Conservation (phyloP, 148 eudicot species). For the Agrostemma githago region DNA sequence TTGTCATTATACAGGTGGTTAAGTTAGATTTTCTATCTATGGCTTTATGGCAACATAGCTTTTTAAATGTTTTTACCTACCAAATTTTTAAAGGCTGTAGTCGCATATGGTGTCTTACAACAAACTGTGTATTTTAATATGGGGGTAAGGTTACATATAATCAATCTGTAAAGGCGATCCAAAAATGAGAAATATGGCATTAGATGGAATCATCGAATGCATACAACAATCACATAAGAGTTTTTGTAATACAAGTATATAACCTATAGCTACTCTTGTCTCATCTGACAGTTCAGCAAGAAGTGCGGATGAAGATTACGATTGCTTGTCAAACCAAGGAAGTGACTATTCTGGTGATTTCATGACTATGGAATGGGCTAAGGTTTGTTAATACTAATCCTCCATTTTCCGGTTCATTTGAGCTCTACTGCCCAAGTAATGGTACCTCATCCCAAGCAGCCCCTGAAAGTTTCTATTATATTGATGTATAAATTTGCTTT, state of each 20-base stretch:
- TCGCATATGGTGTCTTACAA: not conserved
- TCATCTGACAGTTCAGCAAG: constrained; percentile 74
- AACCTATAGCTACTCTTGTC: constrained; percentile 21
- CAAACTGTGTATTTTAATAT: not conserved
- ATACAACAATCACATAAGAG: not conserved
- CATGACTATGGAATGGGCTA: constrained; percentile 77
- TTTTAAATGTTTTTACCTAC: not conserved
- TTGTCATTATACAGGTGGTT: constrained; percentile 66
- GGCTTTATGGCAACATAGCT: not conserved
- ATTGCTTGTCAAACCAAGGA: constrained; percentile 39
- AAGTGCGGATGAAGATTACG: constrained; percentile 68
- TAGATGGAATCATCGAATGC: not conserved
- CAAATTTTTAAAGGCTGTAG: not conserved
- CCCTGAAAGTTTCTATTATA: constrained; percentile 6
- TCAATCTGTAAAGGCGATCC: no score
- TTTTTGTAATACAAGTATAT: not conserved
- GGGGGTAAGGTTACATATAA: not conserved
- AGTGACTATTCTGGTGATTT: constrained; percentile 54
- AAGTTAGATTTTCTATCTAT: not conserved
- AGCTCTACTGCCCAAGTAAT: no score
- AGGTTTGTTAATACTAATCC: constrained; percentile 43
- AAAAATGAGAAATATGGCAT: not conserved
- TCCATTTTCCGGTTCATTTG: not conserved
- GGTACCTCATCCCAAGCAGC: no score
- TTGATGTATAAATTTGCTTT: constrained; percentile 10